A percentile compares a stretch with the other conserved stretches of the same genome.
phyloP scores from a whole-genome alignment of 495 filamentous ascomycete genomes.

The Aspergillus kassunensis region DNA sequence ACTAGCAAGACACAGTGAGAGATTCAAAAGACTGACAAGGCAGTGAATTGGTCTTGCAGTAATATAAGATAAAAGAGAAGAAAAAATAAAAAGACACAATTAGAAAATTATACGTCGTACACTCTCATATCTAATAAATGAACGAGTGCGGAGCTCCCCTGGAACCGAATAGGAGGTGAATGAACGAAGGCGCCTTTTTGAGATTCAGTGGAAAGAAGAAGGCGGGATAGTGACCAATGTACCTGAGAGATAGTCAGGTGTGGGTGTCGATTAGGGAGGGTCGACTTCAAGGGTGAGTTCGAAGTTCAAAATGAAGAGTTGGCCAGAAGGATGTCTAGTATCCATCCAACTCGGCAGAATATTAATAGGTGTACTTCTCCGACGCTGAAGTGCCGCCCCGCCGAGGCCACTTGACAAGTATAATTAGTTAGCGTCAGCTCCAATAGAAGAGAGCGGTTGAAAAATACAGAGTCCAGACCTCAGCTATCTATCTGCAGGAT shows the following conservation, averaged over 20 bases:
- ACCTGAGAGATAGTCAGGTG: conserved; percentile 1
- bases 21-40: neutral
- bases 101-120: neutral
- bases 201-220: neutral
- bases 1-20: neutral
- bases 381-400: conserved; percentile 11
- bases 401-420: conserved; percentile 3
- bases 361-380: conserved; percentile 6
- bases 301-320: conserved; percentile 18
- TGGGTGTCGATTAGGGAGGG: neutral
- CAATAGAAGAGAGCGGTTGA: too few species aligned
- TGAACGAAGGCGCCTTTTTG: neutral
- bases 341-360: conserved; percentile 17
- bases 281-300: conserved; percentile 5
- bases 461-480: too few species aligned
- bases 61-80: neutral
- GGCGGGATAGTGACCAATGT: conserved; percentile 5
- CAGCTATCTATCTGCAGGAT: too few species aligned
- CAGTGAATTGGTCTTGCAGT: neutral
- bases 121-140: conserved; percentile 12
- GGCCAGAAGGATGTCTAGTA: conserved; percentile 20
- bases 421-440: neutral
- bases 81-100: neutral
- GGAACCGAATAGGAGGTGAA: conserved; percentile 2
- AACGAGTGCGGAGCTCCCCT: conserved; percentile 1